Evolutionary conservation across 1,139 yeast species (phyloP), one percentile per base, ranked within the genome.

Genomic region (Zygoascus sp.): DNA sequence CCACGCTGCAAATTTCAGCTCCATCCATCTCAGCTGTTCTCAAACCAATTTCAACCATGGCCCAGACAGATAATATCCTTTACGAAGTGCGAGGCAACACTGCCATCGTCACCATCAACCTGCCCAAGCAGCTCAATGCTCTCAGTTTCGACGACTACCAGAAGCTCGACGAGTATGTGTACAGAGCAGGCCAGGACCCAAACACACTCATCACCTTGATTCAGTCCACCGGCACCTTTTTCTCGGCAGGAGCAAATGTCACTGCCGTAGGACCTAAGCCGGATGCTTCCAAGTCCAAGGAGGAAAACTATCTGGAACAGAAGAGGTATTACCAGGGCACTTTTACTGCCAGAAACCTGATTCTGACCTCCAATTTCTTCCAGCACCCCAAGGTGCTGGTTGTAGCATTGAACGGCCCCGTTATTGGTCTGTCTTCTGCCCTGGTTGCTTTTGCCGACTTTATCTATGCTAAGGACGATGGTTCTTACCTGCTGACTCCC

Each of bases 181-280:
- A 80, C 54, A 63, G 72, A 50, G 92, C 96, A 1, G 82, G 85
- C 52, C 63, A 69, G n/a, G 83, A 86, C 52, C 79, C 79, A 38
- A 74, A 73, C 27, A 81, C 94, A 0, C 64, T 76, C 8, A 75
- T 79, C 28, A 88, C 96, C 1, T 68, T 86, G 47, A 66, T 88
- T 47, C 83, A 80, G 59, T 73, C 88, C 32, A 73, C 84, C 0
- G 96, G 96, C 1, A 73, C 82, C 53, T 85, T 74, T 63, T 88
- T 88, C 64, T 81, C 90, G 32, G 86, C 96, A 5, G 97, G 97
- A 34, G 96, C 96, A 25, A 82, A 86, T 62, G 77, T 86, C 51
- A 58, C 54, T 15, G 57, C 52, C 16, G 64, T 64, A 13, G 27
- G 42, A 7, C 52, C 49, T 28, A 46, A 58, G 45, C 32, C 44